Base-by-base conservation (phyloP, 2,329 filamentous ascomycete genomes). In the Botryotinia narcissicola region DNA sequence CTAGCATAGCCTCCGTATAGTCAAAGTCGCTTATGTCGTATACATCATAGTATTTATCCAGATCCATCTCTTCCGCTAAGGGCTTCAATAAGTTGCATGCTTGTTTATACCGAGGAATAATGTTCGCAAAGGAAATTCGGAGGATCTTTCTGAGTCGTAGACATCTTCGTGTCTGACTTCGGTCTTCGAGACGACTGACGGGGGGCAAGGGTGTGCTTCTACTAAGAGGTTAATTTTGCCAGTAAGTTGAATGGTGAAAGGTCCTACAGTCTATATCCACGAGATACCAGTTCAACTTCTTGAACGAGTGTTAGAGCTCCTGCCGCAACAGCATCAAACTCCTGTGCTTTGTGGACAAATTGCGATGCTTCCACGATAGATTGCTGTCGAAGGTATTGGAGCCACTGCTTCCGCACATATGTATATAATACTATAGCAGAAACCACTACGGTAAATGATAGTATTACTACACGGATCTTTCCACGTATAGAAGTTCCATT, bases 221-320 rank as follows among this genome's bases (percentile, higher is more conserved):
- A 79, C 72, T 74, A 32, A 67, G 62, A 20, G 14, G 35, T 80
- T 69, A 80, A 74, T 71, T 51, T n/a, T n/a, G 37, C 20, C 44
- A 3, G 54, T 25, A 12, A 63, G 32, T 51, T 29, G 20, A 5
- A 48, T 25, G 61, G 29, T 35, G 54, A 14, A 51, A 32, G n/a
- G 46, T 84, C 90, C 82, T 83, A 94, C 90, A 97, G 86, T 83
- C 93, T 88, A 82, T 97, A 98, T 35, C 95, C 95, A 78, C 95
- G 90, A 44, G 95, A 97, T 40, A 98, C 94, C 46, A 98, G 87
- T 83, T 98, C 95, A n/a, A 98, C 94, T 83, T 98, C 95, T 81
- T 97, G 95, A 75, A 98, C 91, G 74, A 97, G 87, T 54, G 92
- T 90, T 72, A 97, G 85, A 3, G 93, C 92, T 46, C 93, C 92